Conservation (phyloP, 257 asterid species). For the Ilex asprella region DNA sequence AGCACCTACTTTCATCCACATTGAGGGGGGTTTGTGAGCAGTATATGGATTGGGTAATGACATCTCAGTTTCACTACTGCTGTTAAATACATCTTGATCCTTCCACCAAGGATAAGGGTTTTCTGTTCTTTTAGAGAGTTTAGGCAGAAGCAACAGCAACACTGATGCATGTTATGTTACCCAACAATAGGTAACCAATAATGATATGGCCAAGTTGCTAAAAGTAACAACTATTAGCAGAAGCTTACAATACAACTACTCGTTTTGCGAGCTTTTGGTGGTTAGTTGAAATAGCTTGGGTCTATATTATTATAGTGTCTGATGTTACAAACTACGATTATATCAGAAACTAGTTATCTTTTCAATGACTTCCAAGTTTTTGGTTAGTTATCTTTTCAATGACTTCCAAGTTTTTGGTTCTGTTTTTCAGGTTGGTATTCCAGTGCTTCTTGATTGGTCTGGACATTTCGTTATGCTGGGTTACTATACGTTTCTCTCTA, state of each 20-base stretch:
- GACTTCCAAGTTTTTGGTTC: conserved; percentile 5
- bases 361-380: not conserved
- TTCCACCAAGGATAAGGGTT: too few species aligned
- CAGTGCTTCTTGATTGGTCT: conserved; percentile 76
- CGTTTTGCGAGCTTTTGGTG: not conserved
- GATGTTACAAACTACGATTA: not conserved
- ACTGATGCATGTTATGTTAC: too few species aligned
- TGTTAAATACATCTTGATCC: too few species aligned
- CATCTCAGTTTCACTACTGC: too few species aligned
- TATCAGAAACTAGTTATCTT: too few species aligned
- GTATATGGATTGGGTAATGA: too few species aligned
- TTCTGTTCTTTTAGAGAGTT: too few species aligned
- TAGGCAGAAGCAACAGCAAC: too few species aligned
- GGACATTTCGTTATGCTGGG: conserved; percentile 90
- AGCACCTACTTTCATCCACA: too few species aligned
- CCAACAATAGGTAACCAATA: too few species aligned
- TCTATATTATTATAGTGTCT: too few species aligned
- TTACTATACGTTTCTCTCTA: conserved; percentile 70
- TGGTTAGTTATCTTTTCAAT: not conserved
- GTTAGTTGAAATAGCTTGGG: not conserved
- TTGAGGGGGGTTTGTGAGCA: too few species aligned
- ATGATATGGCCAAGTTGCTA: not conserved
- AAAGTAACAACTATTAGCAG: not conserved
- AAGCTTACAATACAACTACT: not conserved
- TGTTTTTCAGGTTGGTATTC: conserved; percentile 63